Evolutionary conservation across 2,329 filamentous ascomycete species (phyloP), one percentile per base, ranked within the genome.

Genomic region (Xylaria sp.): DNA sequence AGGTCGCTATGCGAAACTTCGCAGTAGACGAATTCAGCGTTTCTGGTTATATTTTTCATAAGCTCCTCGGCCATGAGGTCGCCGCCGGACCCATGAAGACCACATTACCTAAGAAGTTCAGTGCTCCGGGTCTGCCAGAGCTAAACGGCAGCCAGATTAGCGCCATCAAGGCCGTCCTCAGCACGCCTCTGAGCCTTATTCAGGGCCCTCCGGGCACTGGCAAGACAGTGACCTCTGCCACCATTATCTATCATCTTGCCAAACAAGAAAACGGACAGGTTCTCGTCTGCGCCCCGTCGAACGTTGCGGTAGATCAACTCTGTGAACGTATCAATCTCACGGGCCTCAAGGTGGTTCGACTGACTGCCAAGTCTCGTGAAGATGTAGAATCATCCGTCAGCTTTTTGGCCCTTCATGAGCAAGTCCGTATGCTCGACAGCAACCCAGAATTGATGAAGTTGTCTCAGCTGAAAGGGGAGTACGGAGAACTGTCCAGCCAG

Each of bases 351-450:
- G 96, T 97, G 63, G 96, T 98, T 51, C 94, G 96, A 77, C 89
- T 99, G 67, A 99, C 96, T n/a, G 96, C 96, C 69, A 99, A 99
- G 82, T 99, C 96, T 59, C 92, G 96, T 69, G 96, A 99, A 80
- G 96, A 99, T 84, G 96, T 99, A 10, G 96, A 99, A 80, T 97
- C 95, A n/a, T 94, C 94, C 4, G 96, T 99, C 74, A 93, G 93
- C 75, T 98, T 97, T 81, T 85, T 99, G 48, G 96, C 96, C 42
- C 86, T 99, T 59, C 96, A 99, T 74, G 93, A 98, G 82, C 96
- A 99, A 81, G 96, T 99, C 49, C 93, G 94, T 79, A 93, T 97
- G 90, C 96, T 97, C 73, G 96, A 98, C 79, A 97, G 92, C 80
- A 98, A 98, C 77, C 90, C 93, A 57, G 96, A 99, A 79, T 85